Percentiles rank a stretch among this genome's conserved stretches.
These are phyloP conservation scores for Phytophthora pini DNA, from an alignment of 352 stramenopile genomes.

Conservation along the genomic window DNA sequence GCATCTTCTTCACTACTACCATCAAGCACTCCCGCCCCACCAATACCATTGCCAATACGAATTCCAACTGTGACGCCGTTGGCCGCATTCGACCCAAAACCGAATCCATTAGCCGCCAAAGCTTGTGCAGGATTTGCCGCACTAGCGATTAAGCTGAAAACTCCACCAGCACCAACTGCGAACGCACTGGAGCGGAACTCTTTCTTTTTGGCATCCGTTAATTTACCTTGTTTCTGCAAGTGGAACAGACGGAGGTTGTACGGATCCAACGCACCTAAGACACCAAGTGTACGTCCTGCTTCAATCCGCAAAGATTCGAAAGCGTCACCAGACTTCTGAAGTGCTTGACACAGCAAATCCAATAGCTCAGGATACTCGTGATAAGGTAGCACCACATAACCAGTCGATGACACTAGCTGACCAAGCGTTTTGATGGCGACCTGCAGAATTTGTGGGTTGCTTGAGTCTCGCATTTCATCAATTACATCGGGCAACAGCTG, in stretches of 20 bases:
- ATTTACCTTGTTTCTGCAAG: slow-evolving; percentile 79
- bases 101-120: slow-evolving; percentile 19
- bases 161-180: slow-evolving; percentile 38
- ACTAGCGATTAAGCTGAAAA: slow-evolving; percentile 35
- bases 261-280: slow-evolving; percentile 83
- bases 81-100: slow-evolving; percentile 6
- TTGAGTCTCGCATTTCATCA: slow-evolving; percentile 85
- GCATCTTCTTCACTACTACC: slow-evolving; percentile 55
- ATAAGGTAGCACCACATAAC: slow-evolving; percentile 84
- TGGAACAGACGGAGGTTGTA: slow-evolving; percentile 89
- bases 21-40: slow-evolving; percentile 36
- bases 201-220: slow-evolving; percentile 73
- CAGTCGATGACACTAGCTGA: slow-evolving; percentile 83
- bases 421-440: slow-evolving; percentile 88
- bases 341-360: slow-evolving; percentile 74
- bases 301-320: slow-evolving; percentile 83
- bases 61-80: slow-evolving; percentile 38
- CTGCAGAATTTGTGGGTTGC: slow-evolving; percentile 85
- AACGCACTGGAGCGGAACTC: slow-evolving; percentile 65
- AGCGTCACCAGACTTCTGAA: slow-evolving; percentile 83
- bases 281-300: slow-evolving; percentile 79
- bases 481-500: slow-evolving; percentile 89
- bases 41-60: slow-evolving; percentile 45
- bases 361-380: slow-evolving; percentile 88
- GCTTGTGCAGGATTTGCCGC: slow-evolving; percentile 17